Evolutionary conservation across 2,329 filamentous ascomycete genomes (phyloP), one percentile per base, ranked within the genome.

Genomic region (Lachnellula subtilissima): DNA sequence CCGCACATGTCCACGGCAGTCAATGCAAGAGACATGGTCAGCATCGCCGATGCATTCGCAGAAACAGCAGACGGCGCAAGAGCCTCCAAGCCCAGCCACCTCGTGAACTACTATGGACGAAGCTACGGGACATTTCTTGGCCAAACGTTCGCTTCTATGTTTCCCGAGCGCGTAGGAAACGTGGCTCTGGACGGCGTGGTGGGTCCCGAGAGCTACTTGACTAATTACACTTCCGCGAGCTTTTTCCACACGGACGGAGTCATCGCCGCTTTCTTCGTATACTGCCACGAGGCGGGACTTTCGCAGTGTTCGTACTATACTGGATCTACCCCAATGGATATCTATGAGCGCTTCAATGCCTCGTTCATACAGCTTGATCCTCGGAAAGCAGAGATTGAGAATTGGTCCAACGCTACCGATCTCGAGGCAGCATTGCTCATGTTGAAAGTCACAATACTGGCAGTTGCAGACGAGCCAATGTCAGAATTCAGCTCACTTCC

Each of bases 81-180:
- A 46, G 40, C 50, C 3, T 22, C 40, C 14, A 52, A 45, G 43
- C 37, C 49, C 22, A 52, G 39, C 11, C 37, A 43, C 19, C 49
- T 52, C 25, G 36, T 53, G 42, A 53, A 53, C 28, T 81, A 79
- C 61, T 74, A 75, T 66, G 77, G 78, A 0, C 72, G 79, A 47
- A 78, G 75, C 3, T 81, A 81, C 55, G 74, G 74, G 4, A 75
- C 72, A 2, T 59, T 73, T 5, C 65, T 76, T 5, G 74, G 74
- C 0, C 71, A 72, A 36, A 74, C 71, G 1, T 75, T 77, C 54
- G 74, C 74, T 6, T 70, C 70, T 1, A 70, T 75, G 69, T 74
- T 71, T 56, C 75, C 75, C 1, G 63, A 64, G 1, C 64, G 69
- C 11, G 65, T 78, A 9, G 73, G 72, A 0, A 71, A 75, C 9